A percentile compares a stretch with the other conserved stretches of the same genome.
Conservation (phyloP, 306 rosid genomes). For the Cyamopsis tetragonoloba region DNA sequence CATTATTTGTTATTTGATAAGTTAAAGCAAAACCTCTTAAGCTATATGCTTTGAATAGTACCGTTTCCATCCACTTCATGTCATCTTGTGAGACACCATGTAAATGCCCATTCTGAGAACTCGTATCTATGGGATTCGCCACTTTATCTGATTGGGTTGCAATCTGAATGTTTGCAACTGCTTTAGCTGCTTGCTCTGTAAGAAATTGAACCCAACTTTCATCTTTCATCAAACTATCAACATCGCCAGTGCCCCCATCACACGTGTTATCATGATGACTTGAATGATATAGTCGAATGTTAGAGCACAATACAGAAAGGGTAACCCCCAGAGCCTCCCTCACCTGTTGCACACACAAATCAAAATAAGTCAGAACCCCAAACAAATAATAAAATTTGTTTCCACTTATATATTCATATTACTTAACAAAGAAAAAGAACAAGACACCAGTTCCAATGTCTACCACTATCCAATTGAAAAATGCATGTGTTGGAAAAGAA, state of each 20-base stretch:
- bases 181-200: conserved; percentile 57
- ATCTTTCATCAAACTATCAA: conserved; percentile 48
- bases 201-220: conserved; percentile 70
- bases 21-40: conserved; percentile 18
- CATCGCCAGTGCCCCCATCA: conserved; percentile 33
- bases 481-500: neutral
- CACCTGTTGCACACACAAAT: conserved; percentile 54
- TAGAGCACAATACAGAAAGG: conserved; percentile 85
- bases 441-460: neutral
- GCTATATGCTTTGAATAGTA: conserved; percentile 26
- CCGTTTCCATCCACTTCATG: conserved; percentile 99
- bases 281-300: conserved; percentile 73
- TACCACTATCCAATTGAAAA: neutral
- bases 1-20: conserved; percentile 16
- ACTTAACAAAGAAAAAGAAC: neutral
- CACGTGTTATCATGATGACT: conserved; percentile 38
- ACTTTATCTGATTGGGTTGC: conserved; percentile 60
- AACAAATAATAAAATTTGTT: conserved; percentile 8
- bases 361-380: conserved; percentile 27
- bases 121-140: conserved; percentile 37
- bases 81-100: conserved; percentile 82
- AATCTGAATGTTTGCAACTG: conserved; percentile 71
- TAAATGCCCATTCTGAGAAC: conserved; percentile 59
- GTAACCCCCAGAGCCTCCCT: conserved; percentile 91
- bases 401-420: neutral